Conservation (phyloP, 202 grass and related monocot genomes). For the Panicum virgatum region DNA sequence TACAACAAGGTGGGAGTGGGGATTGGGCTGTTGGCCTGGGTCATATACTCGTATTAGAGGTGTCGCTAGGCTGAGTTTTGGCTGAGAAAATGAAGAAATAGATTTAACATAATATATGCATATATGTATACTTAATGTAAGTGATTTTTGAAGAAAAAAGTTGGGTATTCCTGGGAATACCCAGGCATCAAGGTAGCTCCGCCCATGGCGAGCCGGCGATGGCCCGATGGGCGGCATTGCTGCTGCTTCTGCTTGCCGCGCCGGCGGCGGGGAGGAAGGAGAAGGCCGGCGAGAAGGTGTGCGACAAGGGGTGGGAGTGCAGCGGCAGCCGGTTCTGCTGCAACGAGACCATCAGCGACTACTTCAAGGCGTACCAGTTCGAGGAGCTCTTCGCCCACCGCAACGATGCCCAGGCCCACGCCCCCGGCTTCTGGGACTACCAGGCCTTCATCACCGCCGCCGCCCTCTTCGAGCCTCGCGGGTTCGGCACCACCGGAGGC, state of each 20-base stretch:
- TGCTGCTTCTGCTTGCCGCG: constrained; percentile 29
- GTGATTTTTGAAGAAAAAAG: no score
- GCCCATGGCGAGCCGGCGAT: no score
- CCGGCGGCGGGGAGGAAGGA: constrained; percentile 28
- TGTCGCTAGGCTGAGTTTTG: no score
- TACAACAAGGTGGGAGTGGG: no score
- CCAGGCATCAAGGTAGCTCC: no score
- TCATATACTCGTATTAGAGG: no score
- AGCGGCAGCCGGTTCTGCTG: constrained; percentile 72
- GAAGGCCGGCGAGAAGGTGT: constrained; percentile 42
- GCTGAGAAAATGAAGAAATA: no score
- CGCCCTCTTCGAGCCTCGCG: constrained; percentile 55
- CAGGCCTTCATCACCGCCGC: constrained; percentile 63
- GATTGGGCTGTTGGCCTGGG: no score
- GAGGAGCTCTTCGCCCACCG: constrained; percentile 76
- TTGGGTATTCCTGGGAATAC: no score
- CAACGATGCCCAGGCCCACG: constrained; percentile 47
- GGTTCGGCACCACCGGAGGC: constrained; percentile 68
- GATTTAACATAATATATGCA: no score
- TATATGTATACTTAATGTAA: no score
- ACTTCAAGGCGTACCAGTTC: constrained; percentile 69
- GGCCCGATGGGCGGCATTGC: constrained; percentile 1
- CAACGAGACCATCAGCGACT: constrained; percentile 64
- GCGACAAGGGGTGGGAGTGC: constrained; percentile 76
- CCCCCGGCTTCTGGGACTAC: constrained; percentile 68